A percentile compares a stretch with the other conserved stretches of the same genome.
phyloP scores from a whole-genome alignment of 2,329 filamentous ascomycete genomes.

The Talaromyces atroroseus region DNA sequence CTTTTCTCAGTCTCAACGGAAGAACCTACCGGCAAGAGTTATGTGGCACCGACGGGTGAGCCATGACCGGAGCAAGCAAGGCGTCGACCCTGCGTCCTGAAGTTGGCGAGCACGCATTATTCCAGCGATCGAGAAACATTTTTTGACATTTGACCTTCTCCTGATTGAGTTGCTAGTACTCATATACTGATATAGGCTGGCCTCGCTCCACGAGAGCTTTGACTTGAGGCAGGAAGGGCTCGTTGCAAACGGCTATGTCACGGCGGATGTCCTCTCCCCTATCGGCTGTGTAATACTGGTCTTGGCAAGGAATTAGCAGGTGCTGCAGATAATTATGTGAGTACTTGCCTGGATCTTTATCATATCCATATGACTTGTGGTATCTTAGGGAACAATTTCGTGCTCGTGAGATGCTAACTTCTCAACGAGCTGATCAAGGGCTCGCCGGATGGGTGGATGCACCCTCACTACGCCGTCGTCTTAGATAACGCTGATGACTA shows the following conservation, averaged over 20 bases:
- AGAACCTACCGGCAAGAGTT: not conserved
- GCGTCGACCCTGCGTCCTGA: not conserved
- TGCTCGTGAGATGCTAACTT: no score
- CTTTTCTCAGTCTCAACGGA: not conserved
- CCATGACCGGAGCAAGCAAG: not conserved
- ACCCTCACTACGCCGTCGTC: not conserved
- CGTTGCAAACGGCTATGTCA: slow-evolving; percentile 27
- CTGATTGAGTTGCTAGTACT: no score
- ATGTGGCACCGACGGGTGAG: not conserved
- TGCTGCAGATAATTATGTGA: no score
- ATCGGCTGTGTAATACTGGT: not conserved
- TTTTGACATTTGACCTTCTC: slow-evolving; percentile 7
- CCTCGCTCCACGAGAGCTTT: slow-evolving; percentile 21
- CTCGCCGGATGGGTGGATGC: not conserved
- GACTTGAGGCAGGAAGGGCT: slow-evolving; percentile 35
- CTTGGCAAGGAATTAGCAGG: not conserved
- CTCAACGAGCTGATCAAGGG: not conserved
- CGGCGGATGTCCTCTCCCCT: slow-evolving; percentile 20
- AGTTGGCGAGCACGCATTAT: slow-evolving; percentile 14
- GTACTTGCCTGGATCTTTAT: not conserved
- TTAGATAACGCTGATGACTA: not conserved
- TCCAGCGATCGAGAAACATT: slow-evolving; percentile 19
- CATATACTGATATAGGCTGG: no score
- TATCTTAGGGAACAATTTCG: no score
- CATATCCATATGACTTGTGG: not conserved